These are phyloP conservation scores for Lipomyces starkeyi DNA, from an alignment of 805 yeast genomes.

Conservation along the genomic window DNA sequence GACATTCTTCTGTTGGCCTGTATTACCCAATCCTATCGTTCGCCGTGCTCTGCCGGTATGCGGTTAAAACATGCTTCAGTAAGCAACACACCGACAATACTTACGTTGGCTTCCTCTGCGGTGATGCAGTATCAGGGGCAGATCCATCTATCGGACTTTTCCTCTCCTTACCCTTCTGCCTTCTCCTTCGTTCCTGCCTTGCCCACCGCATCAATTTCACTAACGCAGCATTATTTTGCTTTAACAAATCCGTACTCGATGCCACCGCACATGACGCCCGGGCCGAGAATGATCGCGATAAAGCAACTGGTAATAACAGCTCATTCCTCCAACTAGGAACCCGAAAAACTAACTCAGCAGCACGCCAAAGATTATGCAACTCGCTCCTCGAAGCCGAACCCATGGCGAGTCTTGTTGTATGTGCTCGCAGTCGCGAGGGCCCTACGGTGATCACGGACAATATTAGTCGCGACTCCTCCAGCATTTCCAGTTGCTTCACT, in stretches of 20 bases:
- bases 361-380: not conserved
- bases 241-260: not conserved
- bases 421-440: not conserved
- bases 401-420: not conserved
- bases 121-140: not conserved
- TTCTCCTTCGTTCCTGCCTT: not conserved
- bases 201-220: constrained; percentile 2
- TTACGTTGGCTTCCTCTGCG: not conserved
- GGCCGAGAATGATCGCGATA: not conserved
- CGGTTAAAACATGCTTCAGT: not conserved
- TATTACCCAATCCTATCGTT: not conserved
- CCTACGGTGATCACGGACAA: not conserved
- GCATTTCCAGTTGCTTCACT: constrained; percentile 1
- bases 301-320: not conserved
- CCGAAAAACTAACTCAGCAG: not conserved
- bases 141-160: not conserved
- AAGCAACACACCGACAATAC: not conserved
- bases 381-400: not conserved
- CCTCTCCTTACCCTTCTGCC: not conserved
- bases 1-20: not conserved
- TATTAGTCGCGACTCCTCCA: not conserved
- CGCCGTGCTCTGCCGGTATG: not conserved
- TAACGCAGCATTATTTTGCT: not conserved
- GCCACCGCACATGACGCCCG: not conserved
- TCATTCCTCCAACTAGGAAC: not conserved